A percentile compares a stretch with the other conserved stretches of the same genome.
Conservation (phyloP, 257 asterid species). For the Rubia yunnanensis region DNA sequence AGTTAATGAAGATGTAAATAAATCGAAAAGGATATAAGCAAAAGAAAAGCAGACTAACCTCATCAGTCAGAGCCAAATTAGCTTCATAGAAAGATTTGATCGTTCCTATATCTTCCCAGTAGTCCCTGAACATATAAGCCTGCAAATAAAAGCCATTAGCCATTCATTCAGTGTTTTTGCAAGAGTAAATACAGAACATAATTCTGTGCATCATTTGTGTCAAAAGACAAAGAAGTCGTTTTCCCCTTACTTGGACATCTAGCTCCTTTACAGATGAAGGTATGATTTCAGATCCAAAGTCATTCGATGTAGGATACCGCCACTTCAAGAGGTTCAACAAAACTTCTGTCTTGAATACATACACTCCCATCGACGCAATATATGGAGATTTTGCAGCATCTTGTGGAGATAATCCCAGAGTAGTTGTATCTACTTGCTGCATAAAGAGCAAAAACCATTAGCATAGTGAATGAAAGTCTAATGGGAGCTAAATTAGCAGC, state of each 20-base stretch:
- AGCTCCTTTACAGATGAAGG: constrained; percentile 72
- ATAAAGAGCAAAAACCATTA: background rate
- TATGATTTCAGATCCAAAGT: constrained; percentile 90
- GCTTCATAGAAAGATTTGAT: constrained; percentile 83
- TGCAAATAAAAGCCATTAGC: constrained; percentile 21
- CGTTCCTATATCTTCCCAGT: constrained; percentile 97
- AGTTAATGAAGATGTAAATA: background rate
- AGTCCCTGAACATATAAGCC: constrained; percentile 87
- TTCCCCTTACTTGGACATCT: constrained; percentile 51
- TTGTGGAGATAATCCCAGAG: constrained; percentile 56
- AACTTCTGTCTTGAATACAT: constrained; percentile 70
- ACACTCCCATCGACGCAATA: constrained; percentile 96
- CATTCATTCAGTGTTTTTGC: background rate
- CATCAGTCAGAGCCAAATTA: constrained; percentile 72
- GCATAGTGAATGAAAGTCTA: background rate
- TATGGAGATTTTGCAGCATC: constrained; percentile 60
- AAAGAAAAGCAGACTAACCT: constrained; percentile 32
- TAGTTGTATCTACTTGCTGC: constrained; percentile 84
- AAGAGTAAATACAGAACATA: background rate
- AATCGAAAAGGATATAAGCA: constrained; percentile 7
- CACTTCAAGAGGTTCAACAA: constrained; percentile 57
- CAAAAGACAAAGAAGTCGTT: background rate
- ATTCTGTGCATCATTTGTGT: background rate
- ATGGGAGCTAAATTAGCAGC: background rate
- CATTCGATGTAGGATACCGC: constrained; percentile 75